Evolutionary conservation across 257 asterid species (phyloP), one percentile per base, ranked within the genome.

Genomic region (Gentiana dahurica): DNA sequence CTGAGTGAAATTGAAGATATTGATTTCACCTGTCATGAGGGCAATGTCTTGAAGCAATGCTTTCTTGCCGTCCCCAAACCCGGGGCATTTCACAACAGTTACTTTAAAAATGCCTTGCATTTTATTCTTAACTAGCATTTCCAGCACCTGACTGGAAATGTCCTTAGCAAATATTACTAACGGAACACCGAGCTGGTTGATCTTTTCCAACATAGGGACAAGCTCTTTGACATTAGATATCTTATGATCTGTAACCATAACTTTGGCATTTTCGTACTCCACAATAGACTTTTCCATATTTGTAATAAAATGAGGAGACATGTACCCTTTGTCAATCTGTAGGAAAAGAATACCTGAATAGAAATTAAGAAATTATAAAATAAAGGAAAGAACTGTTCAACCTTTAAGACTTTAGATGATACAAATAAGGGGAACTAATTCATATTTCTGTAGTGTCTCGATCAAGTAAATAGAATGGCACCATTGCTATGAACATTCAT

Each of bases 1-100:
- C 24, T 15, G 24, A 15, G 24, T 15, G 24, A 15, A 15, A 15
- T 15, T 32, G 41, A n/a, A 57, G 44, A 24, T 41, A 61, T 15
- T 15, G 24, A 59, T 6, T 11, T 63, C 34, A 84, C 97, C 97
- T 66, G 97, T 86, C 95, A 89, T 79, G 45, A 89, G 85, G 11
- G 97, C 87, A 70, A 89, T 80, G 67, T 86, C 95, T 74, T 89
- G 97, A 74, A 89, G 70, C 54, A 89, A 58, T 49, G 95, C 87
- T 66, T 86, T 89, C 80, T 86, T 89, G 59, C 81, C 88, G 0
- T 77, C 90, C 54, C 76, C 80, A 49, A 67, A 35, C 34, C 97
- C 95, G 8, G 97, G 97, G 70, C 95, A 89, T 76, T 86, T 80
- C 39, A 89, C 84, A 34, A 77, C 90, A 52, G 95, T 94, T 58